Evolutionary conservation across 1,284 basidiomycete genomes (phyloP), one percentile per base, ranked within the genome.

Genomic region (Apiotrichum sp.): DNA sequence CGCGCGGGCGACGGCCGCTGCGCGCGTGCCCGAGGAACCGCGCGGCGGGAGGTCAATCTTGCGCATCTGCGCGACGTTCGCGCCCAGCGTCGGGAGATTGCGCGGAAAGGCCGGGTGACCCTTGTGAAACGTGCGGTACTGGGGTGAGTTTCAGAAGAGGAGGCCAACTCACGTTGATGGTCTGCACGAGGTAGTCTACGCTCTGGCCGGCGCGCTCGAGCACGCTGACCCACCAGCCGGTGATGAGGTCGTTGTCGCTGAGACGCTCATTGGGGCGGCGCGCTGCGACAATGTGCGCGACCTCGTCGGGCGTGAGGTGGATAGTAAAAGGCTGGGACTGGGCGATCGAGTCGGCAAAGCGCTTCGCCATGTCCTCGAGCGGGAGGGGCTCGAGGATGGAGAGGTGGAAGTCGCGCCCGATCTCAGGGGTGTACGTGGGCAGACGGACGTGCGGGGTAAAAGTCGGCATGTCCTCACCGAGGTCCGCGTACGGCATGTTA

Each of bases 51-150:
- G 39, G 14, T 46, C 22, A 36, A 66, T 62, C 47, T 55, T 47
- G 51, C 62, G 61, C 62, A 64, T 62, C 54, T 66, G 64, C 29
- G 67, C 62, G 32, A 65, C 67, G 55, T 69, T 69, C 39, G 64
- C 62, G 2, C 48, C 57, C 1, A 67, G 61, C 4, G 57, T 59
- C 3, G 58, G 40, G 9, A 66, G 59, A 49, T 58, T 62, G 39
- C 49, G 46, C 7, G 66, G 66, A 58, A 66, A 68, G 3, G 54
- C 61, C 11, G 57, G 59, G 54, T 66, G 59, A 34, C 43, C 54
- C n/a, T 53, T 43, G 53, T 61, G 59, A 42, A 62, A 58, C 34
- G 46, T 47, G 41, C 66, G 63, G 52, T 68, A 66, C 66, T 68
- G 56, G 2, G 14, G 50, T 42, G 8, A 50, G 55, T 3, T 3